phyloP scores from a whole-genome alignment of 768 basidiomycete genomes.

The Auricularia heimuer region DNA sequence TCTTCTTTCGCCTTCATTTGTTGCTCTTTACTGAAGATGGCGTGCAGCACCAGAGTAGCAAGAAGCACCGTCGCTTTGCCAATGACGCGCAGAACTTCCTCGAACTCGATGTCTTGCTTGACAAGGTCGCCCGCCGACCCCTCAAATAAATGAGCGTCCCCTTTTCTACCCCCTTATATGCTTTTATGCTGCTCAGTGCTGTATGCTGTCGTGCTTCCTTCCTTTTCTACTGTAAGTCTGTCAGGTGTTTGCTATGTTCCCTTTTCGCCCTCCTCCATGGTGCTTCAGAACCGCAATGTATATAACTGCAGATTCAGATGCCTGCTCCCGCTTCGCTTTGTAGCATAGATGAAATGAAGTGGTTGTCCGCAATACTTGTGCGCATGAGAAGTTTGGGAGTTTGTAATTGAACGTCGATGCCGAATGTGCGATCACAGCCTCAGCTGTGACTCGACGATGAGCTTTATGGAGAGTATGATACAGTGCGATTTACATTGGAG shows the following conservation, averaged over 20 bases:
- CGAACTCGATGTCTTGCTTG: constrained; percentile 66
- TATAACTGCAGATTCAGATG: no score
- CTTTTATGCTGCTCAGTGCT: background rate
- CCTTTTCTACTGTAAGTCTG: background rate
- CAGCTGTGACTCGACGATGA: no score
- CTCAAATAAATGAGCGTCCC: background rate
- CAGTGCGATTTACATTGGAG: no score
- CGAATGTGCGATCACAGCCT: no score
- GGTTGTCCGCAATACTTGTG: background rate
- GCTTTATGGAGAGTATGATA: no score
- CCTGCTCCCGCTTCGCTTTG: background rate
- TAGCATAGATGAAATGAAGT: background rate
- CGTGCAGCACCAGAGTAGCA: constrained; percentile 57
- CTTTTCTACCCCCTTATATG: background rate
- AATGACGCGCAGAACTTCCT: constrained; percentile 64
- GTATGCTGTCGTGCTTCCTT: background rate
- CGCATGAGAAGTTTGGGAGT: no score
- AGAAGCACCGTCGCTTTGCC: constrained; percentile 78
- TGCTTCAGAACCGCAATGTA: no score
- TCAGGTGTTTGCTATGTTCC: background rate
- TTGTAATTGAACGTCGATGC: no score
- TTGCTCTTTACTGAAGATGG: constrained; percentile 5
- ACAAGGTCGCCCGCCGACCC: constrained; percentile 41
- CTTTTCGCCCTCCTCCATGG: background rate
- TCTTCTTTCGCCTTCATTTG: constrained; percentile 6